A percentile compares a stretch with the other conserved stretches of the same genome.
Evolutionary conservation across 2,329 filamentous ascomycete species (phyloP).

Genomic region (Pyrenophora tritici-repentis): DNA sequence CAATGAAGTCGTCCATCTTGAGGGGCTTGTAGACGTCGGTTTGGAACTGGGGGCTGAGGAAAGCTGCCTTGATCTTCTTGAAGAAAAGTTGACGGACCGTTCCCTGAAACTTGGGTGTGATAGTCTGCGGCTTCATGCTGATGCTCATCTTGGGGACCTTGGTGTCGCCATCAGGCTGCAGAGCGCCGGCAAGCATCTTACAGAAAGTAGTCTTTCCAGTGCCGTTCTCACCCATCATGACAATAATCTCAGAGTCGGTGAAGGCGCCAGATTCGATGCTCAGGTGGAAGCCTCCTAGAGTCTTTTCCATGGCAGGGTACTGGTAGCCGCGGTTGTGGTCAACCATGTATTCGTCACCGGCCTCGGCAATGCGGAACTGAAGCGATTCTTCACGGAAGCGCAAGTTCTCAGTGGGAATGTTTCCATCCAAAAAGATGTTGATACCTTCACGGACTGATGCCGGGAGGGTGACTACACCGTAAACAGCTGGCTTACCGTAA

Average conservation of each 20-base stretch:
- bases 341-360: conserved; percentile 81
- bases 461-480: conserved; percentile 95
- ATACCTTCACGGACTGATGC: conserved; percentile 97
- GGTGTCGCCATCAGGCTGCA: conserved; percentile 82
- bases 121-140: conserved; percentile 99
- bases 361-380: conserved; percentile 91
- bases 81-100: conserved; percentile 98
- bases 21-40: conserved; percentile 99
- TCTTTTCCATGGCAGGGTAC: conserved; percentile 93
- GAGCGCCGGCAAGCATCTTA: conserved; percentile 87
- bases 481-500: conserved; percentile 92
- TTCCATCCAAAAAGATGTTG: conserved; percentile 98
- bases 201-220: conserved; percentile 99
- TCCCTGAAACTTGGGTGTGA: conserved; percentile 96
- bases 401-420: conserved; percentile 97
- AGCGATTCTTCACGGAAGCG: conserved; percentile 97
- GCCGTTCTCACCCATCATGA: conserved; percentile 99
- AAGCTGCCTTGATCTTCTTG: conserved; percentile 98
- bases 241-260: conserved; percentile 97
- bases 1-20: conserved; percentile 98
- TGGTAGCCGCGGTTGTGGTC: conserved; percentile 84
- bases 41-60: conserved; percentile 97
- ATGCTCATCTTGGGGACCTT: conserved; percentile 93
- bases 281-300: conserved; percentile 84
- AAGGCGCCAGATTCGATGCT: conserved; percentile 82